Evolutionary conservation across 1,284 basidiomycete genomes (phyloP).

Genomic region (Fistulinella cinereoalba): DNA sequence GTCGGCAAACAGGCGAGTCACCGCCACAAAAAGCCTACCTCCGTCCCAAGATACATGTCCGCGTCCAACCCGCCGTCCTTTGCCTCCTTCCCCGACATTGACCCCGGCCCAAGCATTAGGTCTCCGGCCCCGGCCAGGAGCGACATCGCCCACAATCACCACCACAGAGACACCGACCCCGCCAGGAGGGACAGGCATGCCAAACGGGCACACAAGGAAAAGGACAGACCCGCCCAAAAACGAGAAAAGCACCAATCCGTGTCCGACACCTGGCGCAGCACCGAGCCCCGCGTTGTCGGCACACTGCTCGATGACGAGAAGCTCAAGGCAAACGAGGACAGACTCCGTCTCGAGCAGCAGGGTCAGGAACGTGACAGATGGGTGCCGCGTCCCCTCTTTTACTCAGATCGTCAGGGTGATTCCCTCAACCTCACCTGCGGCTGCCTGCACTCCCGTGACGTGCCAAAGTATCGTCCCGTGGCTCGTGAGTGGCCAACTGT

Average conservation of each 20-base stretch:
- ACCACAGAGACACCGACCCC: constrained; percentile 15
- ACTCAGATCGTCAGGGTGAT: constrained; percentile 70
- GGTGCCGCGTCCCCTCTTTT: constrained; percentile 45
- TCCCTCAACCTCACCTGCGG: constrained; percentile 67
- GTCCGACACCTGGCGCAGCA: constrained; percentile 17
- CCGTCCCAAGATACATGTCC: constrained; percentile 41
- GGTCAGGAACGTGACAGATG: constrained; percentile 24
- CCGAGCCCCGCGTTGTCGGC: constrained; percentile 12
- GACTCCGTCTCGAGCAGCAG: constrained; percentile 22
- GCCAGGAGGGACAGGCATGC: constrained; percentile 23
- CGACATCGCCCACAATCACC: constrained; percentile 15
- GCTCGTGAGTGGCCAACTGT: constrained; percentile 43
- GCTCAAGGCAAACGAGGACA: constrained; percentile 38
- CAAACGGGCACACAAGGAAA: constrained; percentile 27
- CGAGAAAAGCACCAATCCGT: constrained; percentile 26
- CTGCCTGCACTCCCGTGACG: constrained; percentile 57
- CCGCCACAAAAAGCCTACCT: constrained; percentile 10
- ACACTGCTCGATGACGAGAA: constrained; percentile 36
- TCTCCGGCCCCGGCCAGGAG: too few relatives aligned
- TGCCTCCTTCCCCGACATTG: constrained; percentile 60
- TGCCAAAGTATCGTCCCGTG: constrained; percentile 64
- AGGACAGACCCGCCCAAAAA: constrained; percentile 25
- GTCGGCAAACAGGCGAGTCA: not conserved
- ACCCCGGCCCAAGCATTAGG: constrained; percentile 35
- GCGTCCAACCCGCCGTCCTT: constrained; percentile 59